Conservation (phyloP, 179 eudicot species). For the Beta corolliflora region DNA sequence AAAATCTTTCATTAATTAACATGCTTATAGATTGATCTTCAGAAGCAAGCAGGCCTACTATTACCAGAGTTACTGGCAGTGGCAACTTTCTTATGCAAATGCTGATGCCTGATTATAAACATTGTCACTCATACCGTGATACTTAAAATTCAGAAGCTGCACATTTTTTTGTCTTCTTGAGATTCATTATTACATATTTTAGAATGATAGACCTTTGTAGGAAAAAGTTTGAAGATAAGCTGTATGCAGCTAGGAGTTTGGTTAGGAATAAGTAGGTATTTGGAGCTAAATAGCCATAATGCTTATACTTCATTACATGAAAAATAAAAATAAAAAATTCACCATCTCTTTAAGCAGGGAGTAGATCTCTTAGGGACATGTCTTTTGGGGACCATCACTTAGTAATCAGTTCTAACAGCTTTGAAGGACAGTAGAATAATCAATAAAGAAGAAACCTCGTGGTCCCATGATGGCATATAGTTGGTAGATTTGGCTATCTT, state of each 20-base stretch:
- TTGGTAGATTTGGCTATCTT: constrained; percentile 41
- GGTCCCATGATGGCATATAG: constrained; percentile 40
- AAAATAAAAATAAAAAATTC: background rate
- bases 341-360: constrained; percentile 17
- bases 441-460: constrained; percentile 29
- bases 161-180: background rate
- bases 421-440: constrained; percentile 40
- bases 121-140: background rate
- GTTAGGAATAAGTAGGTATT: constrained; percentile 29
- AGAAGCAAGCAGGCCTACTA: background rate
- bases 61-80: background rate
- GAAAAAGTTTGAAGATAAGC: constrained; percentile 30
- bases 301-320: background rate
- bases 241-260: constrained; percentile 30
- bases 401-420: constrained; percentile 36
- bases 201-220: constrained; percentile 20
- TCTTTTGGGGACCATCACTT: constrained; percentile 45
- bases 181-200: constrained; percentile 2
- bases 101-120: background rate
- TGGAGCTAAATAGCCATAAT: constrained; percentile 19
- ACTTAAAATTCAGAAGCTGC: background rate
- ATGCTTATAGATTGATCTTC: background rate
- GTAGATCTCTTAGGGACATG: constrained; percentile 45
- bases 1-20: too few relatives aligned
- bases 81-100: constrained; percentile 1